Conservation (phyloP, 2,329 filamentous ascomycete genomes). For the Diaporthe longicolla region DNA sequence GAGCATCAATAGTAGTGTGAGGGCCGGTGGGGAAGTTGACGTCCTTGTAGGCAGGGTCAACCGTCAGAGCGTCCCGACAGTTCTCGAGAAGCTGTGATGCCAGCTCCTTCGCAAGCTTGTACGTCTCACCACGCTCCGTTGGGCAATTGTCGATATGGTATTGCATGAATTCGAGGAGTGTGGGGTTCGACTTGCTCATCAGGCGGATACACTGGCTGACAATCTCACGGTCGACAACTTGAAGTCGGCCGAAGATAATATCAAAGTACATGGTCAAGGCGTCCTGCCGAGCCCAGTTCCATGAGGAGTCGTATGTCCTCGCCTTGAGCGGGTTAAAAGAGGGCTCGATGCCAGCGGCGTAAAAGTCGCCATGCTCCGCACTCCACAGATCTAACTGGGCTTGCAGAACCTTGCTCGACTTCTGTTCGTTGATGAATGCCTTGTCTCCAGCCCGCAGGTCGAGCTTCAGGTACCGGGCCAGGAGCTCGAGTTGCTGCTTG, state of each 20-base stretch:
- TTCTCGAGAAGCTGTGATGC: conserved; percentile 96
- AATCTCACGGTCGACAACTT: conserved; percentile 95
- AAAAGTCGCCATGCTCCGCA: conserved; percentile 95
- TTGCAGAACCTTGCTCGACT: conserved; percentile 90
- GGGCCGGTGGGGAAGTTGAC: conserved; percentile 93
- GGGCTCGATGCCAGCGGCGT: conserved; percentile 93
- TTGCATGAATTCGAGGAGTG: conserved; percentile 98
- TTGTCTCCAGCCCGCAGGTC: conserved; percentile 98
- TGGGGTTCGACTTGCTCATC: conserved; percentile 98
- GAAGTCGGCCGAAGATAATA: conserved; percentile 95
- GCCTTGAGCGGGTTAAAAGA: conserved; percentile 95
- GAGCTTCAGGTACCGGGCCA: conserved; percentile 96
- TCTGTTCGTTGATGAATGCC: conserved; percentile 85
- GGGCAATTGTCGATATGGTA: conserved; percentile 99
- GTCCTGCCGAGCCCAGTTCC: conserved; percentile 99
- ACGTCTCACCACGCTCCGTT: conserved; percentile 95
- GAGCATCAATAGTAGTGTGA: conserved; percentile 90
- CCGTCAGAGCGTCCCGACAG: conserved; percentile 90
- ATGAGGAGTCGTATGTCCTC: conserved; percentile 96
- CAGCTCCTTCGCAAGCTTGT: conserved; percentile 96
- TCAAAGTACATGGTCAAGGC: conserved; percentile 99
- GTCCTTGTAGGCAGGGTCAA: conserved; percentile 94
- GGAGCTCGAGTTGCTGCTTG: conserved; percentile 97
- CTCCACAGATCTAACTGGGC: conserved; percentile 96
- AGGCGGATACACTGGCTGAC: conserved; percentile 98